Base-by-base conservation (phyloP, 2,329 filamentous ascomycete genomes). In the Fusarium chaquense region DNA sequence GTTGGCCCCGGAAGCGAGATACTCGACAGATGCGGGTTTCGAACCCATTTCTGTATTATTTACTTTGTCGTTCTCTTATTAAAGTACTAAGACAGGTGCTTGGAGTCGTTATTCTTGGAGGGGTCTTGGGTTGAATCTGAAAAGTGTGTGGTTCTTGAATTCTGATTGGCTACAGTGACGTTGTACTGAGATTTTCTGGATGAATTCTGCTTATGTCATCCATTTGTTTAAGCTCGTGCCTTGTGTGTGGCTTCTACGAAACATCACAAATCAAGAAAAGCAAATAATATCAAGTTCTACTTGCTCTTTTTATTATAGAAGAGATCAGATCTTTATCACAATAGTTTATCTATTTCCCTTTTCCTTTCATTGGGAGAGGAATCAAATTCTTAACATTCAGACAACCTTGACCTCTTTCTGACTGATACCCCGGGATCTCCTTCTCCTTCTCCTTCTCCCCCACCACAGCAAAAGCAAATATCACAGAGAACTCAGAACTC, bases 1-100 rank as follows among this genome's bases (percentile, higher is more conserved):
- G 80, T 98, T 99, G 47, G 93, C 95, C 65, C 96, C 96, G 67
- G 91, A 89, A 47, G 93, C 90, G 71, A 96, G 78, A 71, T 89
- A 89, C 67, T 84, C 81, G 69, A 82, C 76, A 30, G 79, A 79
- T 30, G 84, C 74, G 41, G 70, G 71, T 38, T 71, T 69, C 46
- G 63, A 32, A n/a, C 54, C 62, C 61, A 65, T 62, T 59, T 72
- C 71, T 77, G 79, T 79, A 38, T 67, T 73, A 46, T 64, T 58
- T 56, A 22, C 35, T 62, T 58, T 51, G 49, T 49, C 47, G 47
- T 46, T 50, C 56, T 51, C 26, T 40, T 18, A 47, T 44, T 22
- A 36, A 36, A 36, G 35, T 36, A 41, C 24, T 26, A 26, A 26
- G 24, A 7, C 7, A 26, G 10, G 10, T 40, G 18, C 33, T 43